phyloP scores from a whole-genome alignment of 2,329 filamentous ascomycete species.

The Cercospora sojina region DNA sequence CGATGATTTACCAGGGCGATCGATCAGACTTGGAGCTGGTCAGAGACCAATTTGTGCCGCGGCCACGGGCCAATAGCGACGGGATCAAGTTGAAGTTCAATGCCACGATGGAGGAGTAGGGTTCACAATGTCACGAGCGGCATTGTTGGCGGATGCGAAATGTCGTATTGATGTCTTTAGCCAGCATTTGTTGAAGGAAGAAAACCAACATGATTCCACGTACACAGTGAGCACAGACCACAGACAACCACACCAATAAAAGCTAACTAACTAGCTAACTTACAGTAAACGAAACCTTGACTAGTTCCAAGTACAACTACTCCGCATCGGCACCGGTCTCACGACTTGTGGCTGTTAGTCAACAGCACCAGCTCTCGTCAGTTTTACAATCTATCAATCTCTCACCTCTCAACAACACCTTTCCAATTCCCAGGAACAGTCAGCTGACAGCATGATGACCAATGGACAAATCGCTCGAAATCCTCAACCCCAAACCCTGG shows the following conservation, averaged over 20 bases:
- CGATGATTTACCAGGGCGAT: conserved; percentile 6
- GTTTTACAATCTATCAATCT: background rate
- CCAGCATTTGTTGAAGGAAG: background rate
- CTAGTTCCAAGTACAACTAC: too few species aligned
- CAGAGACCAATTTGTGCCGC: conserved; percentile 6
- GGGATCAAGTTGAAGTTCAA: background rate
- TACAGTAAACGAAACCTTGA: background rate
- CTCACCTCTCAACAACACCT: background rate
- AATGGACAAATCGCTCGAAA: conserved; percentile 18
- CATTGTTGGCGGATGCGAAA: background rate
- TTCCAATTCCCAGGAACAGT: background rate
- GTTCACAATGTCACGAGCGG: background rate
- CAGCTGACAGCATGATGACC: background rate
- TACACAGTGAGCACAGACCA: background rate
- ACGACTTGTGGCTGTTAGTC: background rate
- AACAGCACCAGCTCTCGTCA: background rate
- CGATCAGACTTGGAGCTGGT: conserved; percentile 12
- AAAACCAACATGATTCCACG: background rate
- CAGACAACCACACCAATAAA: background rate
- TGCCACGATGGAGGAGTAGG: background rate
- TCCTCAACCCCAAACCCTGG: conserved; percentile 19
- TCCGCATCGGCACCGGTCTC: background rate
- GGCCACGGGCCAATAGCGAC: background rate
- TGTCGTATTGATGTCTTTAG: background rate
- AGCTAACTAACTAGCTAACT: too few species aligned